A percentile compares a stretch with the other conserved stretches of the same genome.
Evolutionary conservation across 1,139 yeast species (phyloP).

Genomic region (Geotrichum restrictum): DNA sequence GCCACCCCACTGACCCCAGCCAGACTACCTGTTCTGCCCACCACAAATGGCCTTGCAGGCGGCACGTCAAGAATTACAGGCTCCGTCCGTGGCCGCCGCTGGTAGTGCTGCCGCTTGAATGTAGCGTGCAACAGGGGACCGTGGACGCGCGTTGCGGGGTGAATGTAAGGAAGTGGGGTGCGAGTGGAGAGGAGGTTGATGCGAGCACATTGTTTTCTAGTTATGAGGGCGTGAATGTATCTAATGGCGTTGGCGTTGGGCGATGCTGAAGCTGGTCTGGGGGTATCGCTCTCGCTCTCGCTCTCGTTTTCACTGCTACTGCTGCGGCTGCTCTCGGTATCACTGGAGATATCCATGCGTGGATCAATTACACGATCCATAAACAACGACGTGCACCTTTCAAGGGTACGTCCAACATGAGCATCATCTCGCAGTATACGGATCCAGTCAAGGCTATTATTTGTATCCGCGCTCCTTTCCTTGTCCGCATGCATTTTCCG

Average conservation of each 20-base stretch:
- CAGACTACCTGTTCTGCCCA: too few relatives aligned
- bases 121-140: not conserved
- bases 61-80: not conserved
- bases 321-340: not conserved
- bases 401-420: slow-evolving; percentile 22
- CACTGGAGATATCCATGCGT: slow-evolving; percentile 5
- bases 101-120: not conserved
- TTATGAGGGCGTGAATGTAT: not conserved
- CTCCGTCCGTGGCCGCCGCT: not conserved
- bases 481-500: slow-evolving; percentile 2
- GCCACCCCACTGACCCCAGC: not conserved
- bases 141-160: slow-evolving; percentile 6
- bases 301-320: slow-evolving; percentile 1
- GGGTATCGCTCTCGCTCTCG: not conserved
- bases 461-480: not conserved
- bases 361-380: slow-evolving; percentile 16
- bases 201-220: not conserved
- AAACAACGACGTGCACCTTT: slow-evolving; percentile 27
- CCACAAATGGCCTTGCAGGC: not conserved
- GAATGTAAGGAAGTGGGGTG: slow-evolving; percentile 7
- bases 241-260: not conserved
- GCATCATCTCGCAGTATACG: slow-evolving; percentile 22
- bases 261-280: not conserved
- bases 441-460: slow-evolving; percentile 22
- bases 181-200: slow-evolving; percentile 7